phyloP scores from a whole-genome alignment of 2,329 filamentous ascomycete species.

The Lachnellula occidentalis region DNA sequence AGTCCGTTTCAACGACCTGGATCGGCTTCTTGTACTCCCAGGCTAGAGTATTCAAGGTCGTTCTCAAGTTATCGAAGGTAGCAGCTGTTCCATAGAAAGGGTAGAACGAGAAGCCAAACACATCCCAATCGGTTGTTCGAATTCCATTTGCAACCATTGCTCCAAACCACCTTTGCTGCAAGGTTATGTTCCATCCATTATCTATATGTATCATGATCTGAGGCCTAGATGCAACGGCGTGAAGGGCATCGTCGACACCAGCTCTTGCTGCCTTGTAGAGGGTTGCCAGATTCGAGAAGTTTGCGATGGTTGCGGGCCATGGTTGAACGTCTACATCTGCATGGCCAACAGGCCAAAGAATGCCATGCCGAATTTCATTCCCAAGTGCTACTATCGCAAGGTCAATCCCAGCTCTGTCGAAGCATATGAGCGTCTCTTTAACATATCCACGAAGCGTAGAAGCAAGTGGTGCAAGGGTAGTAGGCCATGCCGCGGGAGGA shows the following conservation, averaged over 20 bases:
- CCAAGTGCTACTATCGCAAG: conserved; percentile 63
- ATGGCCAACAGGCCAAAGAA: conserved; percentile 60
- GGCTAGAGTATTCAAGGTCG: conserved; percentile 51
- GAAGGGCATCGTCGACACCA: conserved; percentile 57
- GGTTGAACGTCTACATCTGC: conserved; percentile 38
- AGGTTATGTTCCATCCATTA: conserved; percentile 63
- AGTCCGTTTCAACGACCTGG: conserved; percentile 64
- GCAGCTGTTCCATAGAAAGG: conserved; percentile 62
- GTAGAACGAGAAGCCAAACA: conserved; percentile 68
- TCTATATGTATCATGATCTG: conserved; percentile 71
- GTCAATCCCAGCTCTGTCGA: conserved; percentile 48
- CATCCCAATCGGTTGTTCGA: conserved; percentile 55
- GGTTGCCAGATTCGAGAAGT: conserved; percentile 53
- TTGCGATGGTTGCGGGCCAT: conserved; percentile 30
- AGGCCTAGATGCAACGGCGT: conserved; percentile 43
- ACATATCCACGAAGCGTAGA: conserved; percentile 65
- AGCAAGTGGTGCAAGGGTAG: conserved; percentile 49
- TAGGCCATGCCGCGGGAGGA: conserved; percentile 59
- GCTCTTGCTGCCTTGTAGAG: conserved; percentile 54
- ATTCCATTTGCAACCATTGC: conserved; percentile 50
- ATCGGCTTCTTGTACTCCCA: conserved; percentile 58
- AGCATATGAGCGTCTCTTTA: conserved; percentile 53
- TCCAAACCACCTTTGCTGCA: conserved; percentile 59
- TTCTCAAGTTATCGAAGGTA: conserved; percentile 51
- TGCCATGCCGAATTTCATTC: conserved; percentile 66